A percentile compares a stretch with the other conserved stretches of the same genome.
Evolutionary conservation across 305 asterid genomes (phyloP).

Genomic region (Ilex paraguariensis): DNA sequence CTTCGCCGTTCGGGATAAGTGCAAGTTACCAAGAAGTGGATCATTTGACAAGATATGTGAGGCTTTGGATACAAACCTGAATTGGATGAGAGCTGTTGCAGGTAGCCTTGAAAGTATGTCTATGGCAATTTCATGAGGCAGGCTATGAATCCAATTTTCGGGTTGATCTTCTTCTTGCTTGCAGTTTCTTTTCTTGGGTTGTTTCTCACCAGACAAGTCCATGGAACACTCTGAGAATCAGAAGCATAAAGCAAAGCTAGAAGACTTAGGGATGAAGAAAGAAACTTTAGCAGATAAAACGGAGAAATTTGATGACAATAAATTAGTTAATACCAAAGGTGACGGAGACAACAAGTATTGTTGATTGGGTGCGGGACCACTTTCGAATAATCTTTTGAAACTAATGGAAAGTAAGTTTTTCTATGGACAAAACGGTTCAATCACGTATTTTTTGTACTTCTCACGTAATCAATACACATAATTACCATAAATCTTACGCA

Average conservation of each 20-base stretch:
- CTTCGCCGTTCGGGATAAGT: slow-evolving; percentile 3
- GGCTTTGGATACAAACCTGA: slow-evolving; percentile 18
- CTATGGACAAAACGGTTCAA: too few relatives aligned
- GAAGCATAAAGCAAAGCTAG: background rate
- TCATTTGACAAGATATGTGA: slow-evolving; percentile 14
- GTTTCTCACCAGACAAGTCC: background rate
- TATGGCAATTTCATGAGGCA: slow-evolving; percentile 19
- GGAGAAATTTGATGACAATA: background rate
- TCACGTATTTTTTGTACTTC: too few relatives aligned
- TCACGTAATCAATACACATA: too few relatives aligned
- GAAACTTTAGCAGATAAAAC: background rate
- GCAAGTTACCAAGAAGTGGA: slow-evolving; percentile 5
- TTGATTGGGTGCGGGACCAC: background rate
- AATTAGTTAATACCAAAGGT: background rate
- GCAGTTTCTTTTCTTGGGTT: slow-evolving; percentile 8
- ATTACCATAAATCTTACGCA: too few relatives aligned
- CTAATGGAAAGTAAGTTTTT: too few relatives aligned
- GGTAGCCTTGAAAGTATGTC: slow-evolving; percentile 26
- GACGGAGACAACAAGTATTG: background rate
- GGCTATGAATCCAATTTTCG: slow-evolving; percentile 2
- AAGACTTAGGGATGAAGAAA: background rate
- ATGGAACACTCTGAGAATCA: background rate
- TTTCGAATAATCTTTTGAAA: too few relatives aligned
- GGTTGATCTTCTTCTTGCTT: background rate
- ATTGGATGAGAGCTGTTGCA: slow-evolving; percentile 15